Conservation (phyloP, 179 eudicot species). For the Nepenthes alata region DNA sequence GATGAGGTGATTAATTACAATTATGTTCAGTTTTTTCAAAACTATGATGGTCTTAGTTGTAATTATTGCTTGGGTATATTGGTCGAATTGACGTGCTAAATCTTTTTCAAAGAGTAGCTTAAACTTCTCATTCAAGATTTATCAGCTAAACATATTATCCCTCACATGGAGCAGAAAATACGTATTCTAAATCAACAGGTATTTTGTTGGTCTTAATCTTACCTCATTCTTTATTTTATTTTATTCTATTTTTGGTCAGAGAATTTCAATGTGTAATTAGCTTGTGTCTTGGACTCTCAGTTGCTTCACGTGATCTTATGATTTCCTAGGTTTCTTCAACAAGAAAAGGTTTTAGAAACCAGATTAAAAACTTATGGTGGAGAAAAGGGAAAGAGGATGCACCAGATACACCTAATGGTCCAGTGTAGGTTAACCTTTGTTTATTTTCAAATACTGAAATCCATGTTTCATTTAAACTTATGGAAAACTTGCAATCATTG, state of each 20-base stretch:
- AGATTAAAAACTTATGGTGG: conserved; percentile 98
- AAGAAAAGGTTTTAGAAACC: conserved; percentile 96
- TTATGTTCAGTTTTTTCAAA: neutral
- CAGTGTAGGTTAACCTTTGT: conserved; percentile 39
- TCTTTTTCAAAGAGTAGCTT: conserved; percentile 31
- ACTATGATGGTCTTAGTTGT: neutral
- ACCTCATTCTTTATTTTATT: neutral
- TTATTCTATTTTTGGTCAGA: neutral
- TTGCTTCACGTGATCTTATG: conserved; percentile 8
- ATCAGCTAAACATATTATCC: conserved; percentile 74
- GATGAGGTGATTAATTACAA: conserved; percentile 46
- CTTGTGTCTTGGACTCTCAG: neutral
- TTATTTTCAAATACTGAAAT: conserved; percentile 12
- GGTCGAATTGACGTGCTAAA: neutral
- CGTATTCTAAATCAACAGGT: conserved; percentile 97
- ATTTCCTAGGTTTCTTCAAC: conserved; percentile 78
- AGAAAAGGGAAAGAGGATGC: conserved; percentile 91
- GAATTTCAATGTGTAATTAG: neutral
- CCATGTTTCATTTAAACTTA: neutral
- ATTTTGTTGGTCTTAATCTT: neutral
- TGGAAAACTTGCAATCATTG: conserved; percentile 8
- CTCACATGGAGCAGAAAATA: conserved; percentile 89
- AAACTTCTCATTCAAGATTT: conserved; percentile 62
- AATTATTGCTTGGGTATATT: neutral
- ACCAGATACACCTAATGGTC: conserved; percentile 57